Base-by-base conservation (phyloP, 805 yeast species). In the Spathaspora passalidarum region DNA sequence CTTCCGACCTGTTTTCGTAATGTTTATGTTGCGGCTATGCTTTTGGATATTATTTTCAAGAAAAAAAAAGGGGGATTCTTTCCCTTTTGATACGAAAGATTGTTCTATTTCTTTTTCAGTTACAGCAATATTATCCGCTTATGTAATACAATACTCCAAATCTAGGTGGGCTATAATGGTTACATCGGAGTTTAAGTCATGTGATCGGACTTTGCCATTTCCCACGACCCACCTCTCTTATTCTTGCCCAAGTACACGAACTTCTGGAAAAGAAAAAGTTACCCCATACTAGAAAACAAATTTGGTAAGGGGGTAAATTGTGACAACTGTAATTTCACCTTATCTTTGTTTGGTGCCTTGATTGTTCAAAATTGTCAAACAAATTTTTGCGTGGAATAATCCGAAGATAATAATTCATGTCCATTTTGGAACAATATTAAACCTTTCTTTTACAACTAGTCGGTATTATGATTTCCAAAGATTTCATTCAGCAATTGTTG, bases 401-500 rank as follows among this genome's bases (percentile, higher is more conserved):
- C 34, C 34, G 34, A 29, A 6, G 34, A 29, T 29, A 13, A 7
- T 26, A 10, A 29, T 8, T 29, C 10, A 6, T 10, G 13, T 29
- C 14, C 3, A 29, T 13, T 29, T 29, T 17, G 3, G 17, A 13
- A n/a, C 10, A 13, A 13, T 13, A 13, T 17, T 26, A 26, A 10
- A 10, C 32, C 32, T 26, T 26, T n/a, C 32, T 26, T 10, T n/a
- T 26, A n/a, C 13, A 13, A 14, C 32, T 11, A 6, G 11, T 32
- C 14, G 11, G 10, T n/a, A 39, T 17, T n/a, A 55, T 55, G 56
- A 50, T 56, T 50, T 53, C 62, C 14, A 49, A 55, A 40, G 59
- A 61, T 38, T 61, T 63, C 45, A 57, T 60, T 35, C 51, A 67
- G 37, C 65, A 65, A 47, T 51, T 67, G 23, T 56, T 68, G 40